Evolutionary conservation across 1,139 yeast species (phyloP).

Genomic region (Martiniozyma asiatica): DNA sequence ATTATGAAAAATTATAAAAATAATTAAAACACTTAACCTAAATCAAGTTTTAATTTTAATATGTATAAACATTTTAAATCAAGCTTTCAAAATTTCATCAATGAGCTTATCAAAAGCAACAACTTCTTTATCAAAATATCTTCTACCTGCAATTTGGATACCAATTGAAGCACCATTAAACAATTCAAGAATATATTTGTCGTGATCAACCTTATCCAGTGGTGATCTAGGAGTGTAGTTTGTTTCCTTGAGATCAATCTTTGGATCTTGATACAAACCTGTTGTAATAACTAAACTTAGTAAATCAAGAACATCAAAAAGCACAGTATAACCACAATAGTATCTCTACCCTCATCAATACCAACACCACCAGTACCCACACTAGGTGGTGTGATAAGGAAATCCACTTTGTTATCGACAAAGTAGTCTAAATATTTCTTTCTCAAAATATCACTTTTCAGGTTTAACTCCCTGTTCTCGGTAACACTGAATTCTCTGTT

Average conservation of each 20-base stretch:
- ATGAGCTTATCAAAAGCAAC: conserved; percentile 32
- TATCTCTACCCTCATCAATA: conserved; percentile 31
- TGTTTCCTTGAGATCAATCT: conserved; percentile 18
- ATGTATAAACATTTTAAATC: no score
- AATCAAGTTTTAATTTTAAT: no score
- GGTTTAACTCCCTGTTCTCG: conserved; percentile 38
- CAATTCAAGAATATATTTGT: conserved; percentile 26
- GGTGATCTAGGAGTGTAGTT: conserved; percentile 26
- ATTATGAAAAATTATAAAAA: no score
- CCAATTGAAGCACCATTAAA: conserved; percentile 42
- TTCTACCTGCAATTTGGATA: conserved; percentile 38
- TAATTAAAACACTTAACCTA: no score
- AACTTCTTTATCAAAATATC: conserved; percentile 43
- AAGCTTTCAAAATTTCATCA: conserved; percentile 16
- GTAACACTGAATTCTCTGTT: conserved; percentile 39
- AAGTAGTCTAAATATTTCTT: conserved; percentile 41
- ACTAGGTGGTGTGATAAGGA: conserved; percentile 56
- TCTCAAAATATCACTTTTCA: conserved; percentile 41
- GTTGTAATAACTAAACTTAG: conserved; percentile 54
- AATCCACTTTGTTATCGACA: conserved; percentile 47
- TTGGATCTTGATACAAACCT: conserved; percentile 45
- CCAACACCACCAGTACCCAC: conserved; percentile 59
- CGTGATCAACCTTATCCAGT: conserved; percentile 33
- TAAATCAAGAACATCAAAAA: conserved; percentile 53
- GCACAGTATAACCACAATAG: conserved; percentile 68